These are phyloP conservation scores for Quercus alba DNA, from an alignment of 306 rosid species.

Conservation along the genomic window DNA sequence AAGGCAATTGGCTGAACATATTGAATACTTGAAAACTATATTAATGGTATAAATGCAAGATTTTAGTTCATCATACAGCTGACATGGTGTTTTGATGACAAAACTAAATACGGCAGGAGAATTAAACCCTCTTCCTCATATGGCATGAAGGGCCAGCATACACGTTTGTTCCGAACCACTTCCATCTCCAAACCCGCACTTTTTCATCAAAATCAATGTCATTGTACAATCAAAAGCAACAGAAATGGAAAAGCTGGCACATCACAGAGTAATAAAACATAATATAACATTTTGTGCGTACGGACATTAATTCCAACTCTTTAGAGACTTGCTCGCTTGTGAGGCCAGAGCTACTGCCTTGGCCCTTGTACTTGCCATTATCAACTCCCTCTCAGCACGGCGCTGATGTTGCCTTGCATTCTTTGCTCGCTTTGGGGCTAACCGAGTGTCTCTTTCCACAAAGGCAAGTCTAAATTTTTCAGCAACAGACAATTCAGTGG, in stretches of 20 bases:
- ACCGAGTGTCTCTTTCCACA: constrained; percentile 76
- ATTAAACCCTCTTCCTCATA: too few relatives aligned
- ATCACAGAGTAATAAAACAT: not conserved
- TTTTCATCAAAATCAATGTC: too few relatives aligned
- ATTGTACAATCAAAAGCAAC: not conserved
- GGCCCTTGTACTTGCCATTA: constrained; percentile 61
- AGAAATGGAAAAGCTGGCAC: not conserved
- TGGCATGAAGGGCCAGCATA: too few relatives aligned
- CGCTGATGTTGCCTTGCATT: constrained; percentile 89
- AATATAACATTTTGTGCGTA: not conserved
- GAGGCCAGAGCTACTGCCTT: constrained; percentile 79
- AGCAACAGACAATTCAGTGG: constrained; percentile 67
- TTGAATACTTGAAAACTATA: too few relatives aligned
- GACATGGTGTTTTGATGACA: too few relatives aligned
- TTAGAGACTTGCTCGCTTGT: constrained; percentile 56
- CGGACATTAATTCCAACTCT: constrained; percentile 24
- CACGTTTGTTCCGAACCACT: too few relatives aligned
- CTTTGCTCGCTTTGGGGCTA: constrained; percentile 89
- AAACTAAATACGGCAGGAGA: too few relatives aligned
- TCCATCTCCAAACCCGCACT: too few relatives aligned
- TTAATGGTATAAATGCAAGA: too few relatives aligned
- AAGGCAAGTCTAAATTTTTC: constrained; percentile 92
- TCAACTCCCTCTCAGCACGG: constrained; percentile 68
- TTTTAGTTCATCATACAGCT: too few relatives aligned
- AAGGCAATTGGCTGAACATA: too few relatives aligned